Evolutionary conservation across 164 flowering plant genomes (phyloP), one percentile per base, ranked within the genome.

Genomic region (Tetracentron sinense): DNA sequence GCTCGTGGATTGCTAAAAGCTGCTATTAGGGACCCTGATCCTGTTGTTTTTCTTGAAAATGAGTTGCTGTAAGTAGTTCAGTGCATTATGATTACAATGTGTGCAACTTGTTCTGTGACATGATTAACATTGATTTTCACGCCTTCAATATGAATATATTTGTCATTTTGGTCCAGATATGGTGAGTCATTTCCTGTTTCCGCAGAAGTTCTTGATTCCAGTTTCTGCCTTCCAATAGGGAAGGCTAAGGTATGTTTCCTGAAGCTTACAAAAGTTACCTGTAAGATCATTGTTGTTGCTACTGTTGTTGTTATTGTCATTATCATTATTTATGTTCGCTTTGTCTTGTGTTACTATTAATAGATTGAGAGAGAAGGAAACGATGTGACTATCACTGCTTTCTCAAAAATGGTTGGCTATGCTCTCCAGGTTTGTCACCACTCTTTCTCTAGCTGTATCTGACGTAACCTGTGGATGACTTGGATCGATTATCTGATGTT

Each of bases 1-100:
- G 88, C 94, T n/a, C 85, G 97, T 55, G 93, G 96, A 17, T 79
- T 88, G 42, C 72, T 90, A 29, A 90, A 88, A 79, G 90, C 93
- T 63, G 93, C 91, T 23, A 89, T 89, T 6, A 83, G 90, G 63
- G 93, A 91, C 57, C 88, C 87, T 27, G 94, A 88, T 64, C 84
- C 97, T 67, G 93, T 88, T 71, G 89, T 91, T 61, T 91, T 92
- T 73, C 96, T 92, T 66, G 97, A 95, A 78, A 95, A 92, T 68
- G 99, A 95, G 81, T 72, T 91, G 70, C 61, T 94, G 98, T 91
- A 69, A 77, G 99, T 80, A 27, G 46, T 48, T 65, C 20, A 19
- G 7, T 59, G 15, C 50, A 53, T 30, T 35, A 48, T 67, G 47
- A 59, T 60, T 5, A 51, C 50, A 52, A 23, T 4, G 3, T 27